phyloP scores from a whole-genome alignment of 1,139 yeast genomes.

The Candida sp. region DNA sequence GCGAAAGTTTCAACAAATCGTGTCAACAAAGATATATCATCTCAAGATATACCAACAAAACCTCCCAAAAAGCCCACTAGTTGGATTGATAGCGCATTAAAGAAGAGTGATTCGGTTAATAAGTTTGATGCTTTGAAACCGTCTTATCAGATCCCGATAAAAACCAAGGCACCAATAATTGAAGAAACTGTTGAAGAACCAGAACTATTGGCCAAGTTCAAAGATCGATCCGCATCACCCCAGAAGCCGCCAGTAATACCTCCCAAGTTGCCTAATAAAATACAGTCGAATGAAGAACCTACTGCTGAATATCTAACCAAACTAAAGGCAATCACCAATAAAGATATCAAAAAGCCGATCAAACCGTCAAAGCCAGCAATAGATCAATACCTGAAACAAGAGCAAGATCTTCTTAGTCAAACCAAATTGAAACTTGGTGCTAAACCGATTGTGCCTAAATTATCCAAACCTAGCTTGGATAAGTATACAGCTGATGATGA shows the following conservation, averaged over 20 bases:
- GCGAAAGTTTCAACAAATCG: background rate
- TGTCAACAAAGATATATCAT: background rate
- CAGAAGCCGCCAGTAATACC: background rate
- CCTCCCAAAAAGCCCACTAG: slow-evolving; percentile 12
- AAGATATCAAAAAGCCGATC: background rate
- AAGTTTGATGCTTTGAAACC: slow-evolving; percentile 1
- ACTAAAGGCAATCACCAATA: slow-evolving; percentile 40
- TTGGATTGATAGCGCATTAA: slow-evolving; percentile 20
- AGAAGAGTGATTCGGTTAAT: slow-evolving; percentile 8
- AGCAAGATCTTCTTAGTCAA: background rate
- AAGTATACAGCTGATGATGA: slow-evolving; percentile 11
- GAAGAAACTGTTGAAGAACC: background rate
- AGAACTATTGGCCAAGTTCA: background rate
- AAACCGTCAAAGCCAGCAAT: slow-evolving; percentile 6
- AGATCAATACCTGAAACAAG: background rate
- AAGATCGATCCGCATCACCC: background rate
- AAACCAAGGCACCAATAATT: background rate
- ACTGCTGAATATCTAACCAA: slow-evolving; percentile 47
- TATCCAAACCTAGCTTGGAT: slow-evolving; percentile 11
- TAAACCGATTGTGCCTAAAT: slow-evolving; percentile 9
- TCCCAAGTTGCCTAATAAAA: slow-evolving; percentile 31
- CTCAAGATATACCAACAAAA: background rate
- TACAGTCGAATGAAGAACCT: slow-evolving; percentile 50
- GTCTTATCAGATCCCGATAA: background rate
- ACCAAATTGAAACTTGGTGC: slow-evolving; percentile 1